Evolutionary conservation across 495 filamentous ascomycete genomes (phyloP).

Genomic region (Aspergillus bridgeri): DNA sequence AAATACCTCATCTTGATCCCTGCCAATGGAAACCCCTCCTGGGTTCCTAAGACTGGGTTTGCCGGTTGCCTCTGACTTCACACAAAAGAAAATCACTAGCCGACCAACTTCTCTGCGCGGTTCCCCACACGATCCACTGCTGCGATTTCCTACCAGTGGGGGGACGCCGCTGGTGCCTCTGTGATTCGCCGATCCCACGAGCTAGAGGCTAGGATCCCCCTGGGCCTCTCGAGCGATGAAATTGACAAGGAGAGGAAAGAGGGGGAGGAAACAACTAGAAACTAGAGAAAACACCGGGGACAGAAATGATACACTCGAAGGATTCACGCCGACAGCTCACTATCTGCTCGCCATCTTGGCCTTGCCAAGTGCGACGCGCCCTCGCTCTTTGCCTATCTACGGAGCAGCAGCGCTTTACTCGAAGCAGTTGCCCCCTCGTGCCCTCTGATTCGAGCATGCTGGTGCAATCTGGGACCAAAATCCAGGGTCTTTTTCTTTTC

Average conservation of each 20-base stretch:
- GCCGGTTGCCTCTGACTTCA: background rate
- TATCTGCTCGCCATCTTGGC: constrained; percentile 12
- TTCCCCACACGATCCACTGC: constrained; percentile 8
- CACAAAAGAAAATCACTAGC: background rate
- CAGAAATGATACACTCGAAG: constrained; percentile 2
- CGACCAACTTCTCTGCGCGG: constrained; percentile 1
- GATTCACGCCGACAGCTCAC: constrained; percentile 12
- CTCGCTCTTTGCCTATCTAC: background rate
- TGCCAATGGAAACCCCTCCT: constrained; percentile 2
- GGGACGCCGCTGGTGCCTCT: background rate
- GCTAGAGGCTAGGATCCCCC: constrained; percentile 8
- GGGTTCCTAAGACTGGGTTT: background rate
- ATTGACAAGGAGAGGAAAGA: background rate
- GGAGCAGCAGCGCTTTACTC: too few relatives aligned
- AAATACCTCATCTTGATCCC: constrained; percentile 9
- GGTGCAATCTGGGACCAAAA: background rate
- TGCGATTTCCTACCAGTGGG: constrained; percentile 5
- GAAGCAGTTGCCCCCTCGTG: constrained; percentile 11
- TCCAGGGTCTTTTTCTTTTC: background rate
- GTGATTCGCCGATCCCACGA: constrained; percentile 7
- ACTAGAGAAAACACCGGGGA: constrained; percentile 1
- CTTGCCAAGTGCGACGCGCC: constrained; percentile 2
- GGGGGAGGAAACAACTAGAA: background rate
- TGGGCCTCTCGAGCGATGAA: constrained; percentile 4
- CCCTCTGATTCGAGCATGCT: constrained; percentile 5